Conservation (phyloP, 2,329 filamentous ascomycete species). For the Dactylellina leptospora region DNA sequence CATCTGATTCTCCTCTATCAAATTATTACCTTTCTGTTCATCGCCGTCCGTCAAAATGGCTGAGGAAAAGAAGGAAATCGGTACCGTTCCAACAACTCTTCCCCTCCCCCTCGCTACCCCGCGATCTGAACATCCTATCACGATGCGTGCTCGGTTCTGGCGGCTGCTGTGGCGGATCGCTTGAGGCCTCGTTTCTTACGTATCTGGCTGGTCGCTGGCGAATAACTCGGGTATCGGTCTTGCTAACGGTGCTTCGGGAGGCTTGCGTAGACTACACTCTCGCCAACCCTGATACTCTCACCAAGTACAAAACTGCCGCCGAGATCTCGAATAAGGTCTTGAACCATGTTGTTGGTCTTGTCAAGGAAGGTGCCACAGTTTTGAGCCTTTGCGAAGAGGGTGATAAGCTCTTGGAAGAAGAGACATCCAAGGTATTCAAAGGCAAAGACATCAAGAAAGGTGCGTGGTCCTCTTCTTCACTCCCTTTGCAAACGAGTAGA, state of each 20-base stretch:
- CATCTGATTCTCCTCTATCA: neutral
- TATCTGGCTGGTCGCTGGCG: neutral
- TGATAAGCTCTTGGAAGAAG: slow-evolving; percentile 92
- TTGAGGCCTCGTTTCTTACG: slow-evolving; percentile 17
- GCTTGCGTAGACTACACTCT: slow-evolving; percentile 78
- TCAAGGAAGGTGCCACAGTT: slow-evolving; percentile 73
- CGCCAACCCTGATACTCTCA: slow-evolving; percentile 91
- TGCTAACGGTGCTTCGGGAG: slow-evolving; percentile 27
- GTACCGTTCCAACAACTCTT: slow-evolving; percentile 25
- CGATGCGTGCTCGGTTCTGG: slow-evolving; percentile 42
- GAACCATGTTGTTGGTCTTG: slow-evolving; percentile 76
- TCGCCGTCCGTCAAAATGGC: slow-evolving; percentile 36
- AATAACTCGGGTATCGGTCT: neutral
- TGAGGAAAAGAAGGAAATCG: slow-evolving; percentile 52
- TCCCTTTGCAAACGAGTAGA: no score
- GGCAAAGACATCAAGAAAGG: slow-evolving; percentile 97
- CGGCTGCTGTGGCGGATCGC: slow-evolving; percentile 23
- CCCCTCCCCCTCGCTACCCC: slow-evolving; percentile 44
- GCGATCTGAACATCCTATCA: slow-evolving; percentile 58
- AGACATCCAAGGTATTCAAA: slow-evolving; percentile 94
- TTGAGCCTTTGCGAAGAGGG: slow-evolving; percentile 94
- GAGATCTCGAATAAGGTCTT: slow-evolving; percentile 96
- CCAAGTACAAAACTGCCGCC: slow-evolving; percentile 98
- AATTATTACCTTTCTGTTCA: neutral
- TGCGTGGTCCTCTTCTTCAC: no score